phyloP scores from a whole-genome alignment of 2,329 filamentous ascomycete genomes.

The Phyllosticta ampelicida region DNA sequence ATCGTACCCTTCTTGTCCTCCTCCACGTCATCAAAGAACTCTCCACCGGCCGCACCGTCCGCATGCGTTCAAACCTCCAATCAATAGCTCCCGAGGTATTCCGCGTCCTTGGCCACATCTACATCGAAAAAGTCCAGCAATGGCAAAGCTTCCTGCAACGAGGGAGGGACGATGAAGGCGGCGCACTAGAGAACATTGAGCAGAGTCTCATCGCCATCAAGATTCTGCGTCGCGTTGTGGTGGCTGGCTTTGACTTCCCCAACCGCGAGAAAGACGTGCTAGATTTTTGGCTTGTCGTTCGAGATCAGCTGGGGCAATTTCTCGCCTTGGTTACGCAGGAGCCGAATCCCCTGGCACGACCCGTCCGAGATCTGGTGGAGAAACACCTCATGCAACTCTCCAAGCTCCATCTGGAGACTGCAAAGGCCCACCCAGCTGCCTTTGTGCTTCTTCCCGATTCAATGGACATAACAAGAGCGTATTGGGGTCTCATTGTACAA shows the following conservation, averaged over 20 bases:
- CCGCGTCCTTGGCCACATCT: constrained; percentile 67
- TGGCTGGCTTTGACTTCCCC: constrained; percentile 74
- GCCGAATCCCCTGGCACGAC: constrained; percentile 37
- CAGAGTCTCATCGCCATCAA: constrained; percentile 73
- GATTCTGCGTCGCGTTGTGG: constrained; percentile 64
- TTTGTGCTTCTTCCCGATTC: constrained; percentile 77
- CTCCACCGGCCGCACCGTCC: constrained; percentile 64
- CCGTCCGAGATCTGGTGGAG: constrained; percentile 55
- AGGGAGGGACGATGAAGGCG: constrained; percentile 47
- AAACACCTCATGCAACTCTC: constrained; percentile 84
- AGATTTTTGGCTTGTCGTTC: constrained; percentile 70
- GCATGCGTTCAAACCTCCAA: constrained; percentile 66
- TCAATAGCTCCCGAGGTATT: constrained; percentile 73
- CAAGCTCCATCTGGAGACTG: constrained; percentile 85
- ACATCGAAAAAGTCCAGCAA: constrained; percentile 57
- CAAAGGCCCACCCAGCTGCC: constrained; percentile 64
- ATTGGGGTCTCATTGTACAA: constrained; percentile 71
- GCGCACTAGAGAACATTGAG: constrained; percentile 54
- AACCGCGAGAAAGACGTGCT: constrained; percentile 66
- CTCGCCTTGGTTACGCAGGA: constrained; percentile 52
- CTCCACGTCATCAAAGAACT: constrained; percentile 87
- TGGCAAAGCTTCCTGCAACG: constrained; percentile 56
- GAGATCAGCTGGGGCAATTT: constrained; percentile 68
- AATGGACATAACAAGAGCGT: constrained; percentile 63
- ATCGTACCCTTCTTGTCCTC: constrained; percentile 63